Percentiles rank a stretch among this genome's conserved stretches.
Conservation (phyloP, 139 green algal species). For the Medakamo hakoo region DNA sequence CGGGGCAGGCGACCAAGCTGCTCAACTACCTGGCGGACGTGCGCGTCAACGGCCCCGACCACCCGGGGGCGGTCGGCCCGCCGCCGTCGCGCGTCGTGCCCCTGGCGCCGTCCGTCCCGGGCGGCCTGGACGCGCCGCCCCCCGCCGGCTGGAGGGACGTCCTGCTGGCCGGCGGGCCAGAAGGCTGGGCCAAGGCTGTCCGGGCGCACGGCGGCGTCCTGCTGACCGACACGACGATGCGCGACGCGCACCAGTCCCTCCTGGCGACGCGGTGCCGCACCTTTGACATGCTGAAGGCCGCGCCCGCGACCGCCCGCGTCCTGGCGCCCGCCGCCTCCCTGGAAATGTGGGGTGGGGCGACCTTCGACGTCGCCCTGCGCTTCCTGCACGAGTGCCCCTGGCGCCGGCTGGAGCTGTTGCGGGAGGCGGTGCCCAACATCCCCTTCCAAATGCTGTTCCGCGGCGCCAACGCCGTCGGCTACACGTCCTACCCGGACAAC, state of each 20-base stretch:
- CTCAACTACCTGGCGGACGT: constrained; percentile 69
- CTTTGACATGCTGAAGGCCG: constrained; percentile 67
- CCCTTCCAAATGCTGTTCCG: constrained; percentile 92
- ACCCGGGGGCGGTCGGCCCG: constrained; percentile 58
- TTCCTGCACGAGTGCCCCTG: constrained; percentile 88
- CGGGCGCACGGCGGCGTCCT: constrained; percentile 63
- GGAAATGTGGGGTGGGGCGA: constrained; percentile 89
- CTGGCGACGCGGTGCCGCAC: constrained; percentile 55
- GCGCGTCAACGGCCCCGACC: constrained; percentile 68
- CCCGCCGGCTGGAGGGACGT: constrained; percentile 59
- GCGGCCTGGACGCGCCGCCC: constrained; percentile 9
- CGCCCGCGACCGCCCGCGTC: constrained; percentile 44
- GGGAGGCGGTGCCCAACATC: constrained; percentile 74
- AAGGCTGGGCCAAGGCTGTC: constrained; percentile 67
- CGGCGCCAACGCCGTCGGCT: constrained; percentile 79
- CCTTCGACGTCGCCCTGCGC: constrained; percentile 81
- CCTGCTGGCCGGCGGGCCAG: constrained; percentile 50
- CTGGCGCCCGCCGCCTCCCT: constrained; percentile 51
- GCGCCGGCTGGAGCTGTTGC: constrained; percentile 67
- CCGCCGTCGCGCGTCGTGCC: constrained; percentile 29
- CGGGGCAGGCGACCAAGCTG: constrained; percentile 20
- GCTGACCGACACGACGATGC: constrained; percentile 84
- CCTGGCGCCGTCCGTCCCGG: constrained; percentile 17
- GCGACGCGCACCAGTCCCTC: constrained; percentile 81
- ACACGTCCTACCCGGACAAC: constrained; percentile 82